Conservation (phyloP, 257 asterid species). For the Voacanga thouarsii region DNA sequence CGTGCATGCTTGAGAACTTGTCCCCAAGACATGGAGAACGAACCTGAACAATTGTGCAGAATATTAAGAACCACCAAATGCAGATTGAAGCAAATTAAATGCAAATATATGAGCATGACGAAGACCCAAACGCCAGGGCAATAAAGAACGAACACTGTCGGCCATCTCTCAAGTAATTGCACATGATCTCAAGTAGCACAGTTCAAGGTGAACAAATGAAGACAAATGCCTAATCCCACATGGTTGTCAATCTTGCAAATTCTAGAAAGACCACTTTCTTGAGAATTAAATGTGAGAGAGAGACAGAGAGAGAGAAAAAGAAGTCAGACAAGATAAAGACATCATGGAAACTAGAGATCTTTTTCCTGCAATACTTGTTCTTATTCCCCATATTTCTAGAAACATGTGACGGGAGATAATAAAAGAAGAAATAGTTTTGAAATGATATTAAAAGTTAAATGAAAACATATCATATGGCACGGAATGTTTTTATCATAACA, state of each 20-base stretch:
- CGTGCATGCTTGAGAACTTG: slow-evolving; percentile 98
- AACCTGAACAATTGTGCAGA: slow-evolving; percentile 47
- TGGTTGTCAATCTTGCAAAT: neutral
- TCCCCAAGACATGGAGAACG: slow-evolving; percentile 95
- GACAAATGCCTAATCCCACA: neutral
- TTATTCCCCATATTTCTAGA: neutral
- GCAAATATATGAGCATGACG: neutral
- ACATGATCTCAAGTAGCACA: neutral
- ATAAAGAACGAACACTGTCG: neutral
- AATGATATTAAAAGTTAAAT: neutral
- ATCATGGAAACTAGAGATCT: neutral
- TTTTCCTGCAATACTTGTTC: neutral
- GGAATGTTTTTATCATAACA: neutral
- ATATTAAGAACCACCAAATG: neutral
- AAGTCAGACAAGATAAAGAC: neutral
- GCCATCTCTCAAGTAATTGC: neutral
- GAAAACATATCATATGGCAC: neutral
- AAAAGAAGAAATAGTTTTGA: neutral
- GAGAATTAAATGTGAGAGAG: neutral
- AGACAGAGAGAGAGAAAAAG: neutral
- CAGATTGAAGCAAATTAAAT: slow-evolving; percentile 3
- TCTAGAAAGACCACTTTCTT: neutral
- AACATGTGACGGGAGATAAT: neutral
- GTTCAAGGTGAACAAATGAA: neutral
- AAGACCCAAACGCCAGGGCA: neutral